Base-by-base conservation (phyloP, 192 early-diverging fungal genomes). In the Chytriomyces hyalinus region DNA sequence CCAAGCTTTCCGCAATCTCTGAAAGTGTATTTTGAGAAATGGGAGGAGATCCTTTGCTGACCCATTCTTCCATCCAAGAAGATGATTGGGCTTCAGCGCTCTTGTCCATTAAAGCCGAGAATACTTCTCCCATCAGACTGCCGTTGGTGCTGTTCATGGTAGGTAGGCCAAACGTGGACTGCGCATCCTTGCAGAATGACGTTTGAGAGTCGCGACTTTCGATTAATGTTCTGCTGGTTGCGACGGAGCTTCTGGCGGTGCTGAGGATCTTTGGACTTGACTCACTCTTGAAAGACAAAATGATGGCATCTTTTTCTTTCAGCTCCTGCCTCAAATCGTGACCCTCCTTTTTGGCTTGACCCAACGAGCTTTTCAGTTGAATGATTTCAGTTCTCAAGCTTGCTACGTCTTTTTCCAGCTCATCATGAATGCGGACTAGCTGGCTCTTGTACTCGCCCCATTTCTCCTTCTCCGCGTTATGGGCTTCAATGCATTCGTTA, bases 61-160 rank as follows among this genome's bases (percentile, higher is more conserved):
- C 9, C 47, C 47, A 70, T 70, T 70, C 73, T 50, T 75, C 64
- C 15, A 51, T 7, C 73, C 62, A 64, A 10, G 24, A 11, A 2
- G 24, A 13, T 43, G 63, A 22, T 26, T 22, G 15, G 17, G 17
- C 26, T 28, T 43, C 44, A n/a, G 24, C 20, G 26, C 9, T 48
- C 11, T 22, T 53, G 6, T 7, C 36, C 28, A 61, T 63, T n/a
- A 73, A 59, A n/a, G n/a, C 61, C 3, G 57, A 61, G 6, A 73
- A 60, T 45, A 73, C 61, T 6, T 63, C 57, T 28, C 20, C 49
- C 61, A 63, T 63, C 0, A 63, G 26, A 45, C 43, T 53, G 9
- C n/a, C 60, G 36, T 36, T 36, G 36, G 36, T 36, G 36, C 36
- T 36, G 36, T 36, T 36, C 36, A 36, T 36, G 4, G 36, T 36